Base-by-base conservation (phyloP, 257 asterid genomes). In the Solanum clarkiae region DNA sequence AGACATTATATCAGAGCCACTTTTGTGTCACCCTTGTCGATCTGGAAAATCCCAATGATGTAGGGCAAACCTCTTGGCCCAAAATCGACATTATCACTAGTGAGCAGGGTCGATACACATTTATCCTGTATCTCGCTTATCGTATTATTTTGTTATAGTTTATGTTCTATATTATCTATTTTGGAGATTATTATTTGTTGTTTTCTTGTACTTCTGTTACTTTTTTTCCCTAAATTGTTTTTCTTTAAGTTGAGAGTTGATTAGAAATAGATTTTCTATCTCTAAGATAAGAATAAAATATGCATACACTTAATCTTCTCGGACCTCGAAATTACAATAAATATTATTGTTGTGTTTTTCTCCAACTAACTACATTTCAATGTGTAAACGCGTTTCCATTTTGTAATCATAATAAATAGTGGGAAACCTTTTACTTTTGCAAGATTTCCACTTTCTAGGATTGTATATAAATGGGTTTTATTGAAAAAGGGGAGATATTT, bases 211-310 rank as follows among this genome's bases (percentile, higher is more conserved):
- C 4, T 10, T 60, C 0, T 0, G 13, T 10, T 60, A 5, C 6
- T 60, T 1, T 0, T n/a, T 60, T 60, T 60, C 1, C 4, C 5
- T 22, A 0, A 0, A 62, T 1, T 62, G 0, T 62, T 22, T 62
- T 60, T 60, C 3, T 22, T n/a, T 22, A 4, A n/a, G 1, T 0
- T 0, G 8, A 22, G 12, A 0, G 0, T 22, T 10, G 2, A 60
- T 60, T 0, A 0, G 26, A 60, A 60, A 60, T 10, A n/a, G 0
- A 10, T 0, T n/a, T 0, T 59, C 0, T 1, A n/a, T n/a, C 32
- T 60, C 66, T 59, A 8, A 3, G 0, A 9, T 9, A 1, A 1
- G 20, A 4, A n/a, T 49, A 10, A 49, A 12, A 2, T 60, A 7
- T 4, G 3, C 0, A 3, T 22, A 22, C 32, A 2, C 16, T 60